Evolutionary conservation across 164 flowering plant genomes (phyloP), one percentile per base, ranked within the genome.

Genomic region (Vitis riparia): DNA sequence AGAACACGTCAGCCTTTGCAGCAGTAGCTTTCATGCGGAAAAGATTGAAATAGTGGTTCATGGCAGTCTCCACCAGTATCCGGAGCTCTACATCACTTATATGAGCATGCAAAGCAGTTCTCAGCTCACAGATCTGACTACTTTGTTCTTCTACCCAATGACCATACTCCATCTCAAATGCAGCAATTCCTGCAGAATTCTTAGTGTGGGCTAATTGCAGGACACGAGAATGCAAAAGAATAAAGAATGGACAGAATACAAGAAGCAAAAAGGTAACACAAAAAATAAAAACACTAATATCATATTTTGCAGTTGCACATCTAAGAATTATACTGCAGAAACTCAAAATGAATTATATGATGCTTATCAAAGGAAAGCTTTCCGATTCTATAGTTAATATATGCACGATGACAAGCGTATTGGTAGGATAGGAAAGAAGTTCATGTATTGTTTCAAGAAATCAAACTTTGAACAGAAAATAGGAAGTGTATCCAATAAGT

Each of bases 141-240:
- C 80, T 85, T 77, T 91, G 95, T 69, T 87, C 91, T 71, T 92
- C 96, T 44, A 94, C 77, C 99, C 99, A 94, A 53, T 84, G 88
- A 16, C 85, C 87, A 69, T 92, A 91, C 71, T 86, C 91, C 84
- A 88, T 76, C 79, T 89, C 96, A 82, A 94, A 94, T 60, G 85
- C 65, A 66, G 88, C 77, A 76, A 90, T 76, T 16, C 93, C 97
- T 94, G 81, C 75, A 82, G 48, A 52, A 77, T 15, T 16, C 66
- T 47, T 12, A 69, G 15, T 55, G 3, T 58, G 23, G 27, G 27
- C 17, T 48, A 51, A 52, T 55, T 58, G 37, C 52, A 55, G 69
- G 52, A 63, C 14, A 51, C 52, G 65, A 59, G 17, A 56, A 55
- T 0, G 15, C 37, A 37, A 55, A 47, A n/a, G 61, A 48, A 67